phyloP scores from a whole-genome alignment of 768 basidiomycete species.

The Plicaturopsis crispa region DNA sequence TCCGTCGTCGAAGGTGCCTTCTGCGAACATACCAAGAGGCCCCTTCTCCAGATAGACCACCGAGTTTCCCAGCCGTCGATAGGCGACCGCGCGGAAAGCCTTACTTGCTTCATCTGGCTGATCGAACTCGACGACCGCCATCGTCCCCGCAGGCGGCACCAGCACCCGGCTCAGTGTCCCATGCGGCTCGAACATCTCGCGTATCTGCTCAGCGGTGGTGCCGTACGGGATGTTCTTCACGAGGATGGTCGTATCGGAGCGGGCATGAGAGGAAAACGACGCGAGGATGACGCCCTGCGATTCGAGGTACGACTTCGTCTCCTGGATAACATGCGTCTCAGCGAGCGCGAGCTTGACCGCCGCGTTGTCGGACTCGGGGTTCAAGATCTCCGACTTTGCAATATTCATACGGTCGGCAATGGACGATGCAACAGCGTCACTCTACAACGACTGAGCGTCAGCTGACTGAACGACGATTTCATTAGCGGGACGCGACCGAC shows the following conservation, averaged over 20 bases:
- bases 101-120: constrained; percentile 59
- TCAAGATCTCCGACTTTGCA: constrained; percentile 81
- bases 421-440: constrained; percentile 88
- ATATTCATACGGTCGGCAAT: constrained; percentile 86
- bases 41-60: constrained; percentile 92
- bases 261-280: constrained; percentile 41
- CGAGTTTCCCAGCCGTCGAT: constrained; percentile 82
- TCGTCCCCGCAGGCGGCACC: constrained; percentile 87
- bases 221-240: constrained; percentile 97
- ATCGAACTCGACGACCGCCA: constrained; percentile 87
- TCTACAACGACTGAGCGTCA: constrained; percentile 36
- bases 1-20: constrained; percentile 13
- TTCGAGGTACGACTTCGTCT: constrained; percentile 89
- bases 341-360: constrained; percentile 95
- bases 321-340: constrained; percentile 92
- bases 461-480: constrained; percentile 12
- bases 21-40: constrained; percentile 74
- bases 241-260: constrained; percentile 78
- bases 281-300: constrained; percentile 61
- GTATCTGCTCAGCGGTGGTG: constrained; percentile 68
- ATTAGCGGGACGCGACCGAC: constrained; percentile 44
- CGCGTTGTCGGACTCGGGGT: constrained; percentile 71
- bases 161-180: constrained; percentile 66
- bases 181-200: constrained; percentile 69
- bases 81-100: constrained; percentile 79